A percentile compares a stretch with the other conserved stretches of the same genome.
These are phyloP conservation scores for Blastocystis sp. DNA, from an alignment of 352 stramenopile genomes.

Conservation along the genomic window DNA sequence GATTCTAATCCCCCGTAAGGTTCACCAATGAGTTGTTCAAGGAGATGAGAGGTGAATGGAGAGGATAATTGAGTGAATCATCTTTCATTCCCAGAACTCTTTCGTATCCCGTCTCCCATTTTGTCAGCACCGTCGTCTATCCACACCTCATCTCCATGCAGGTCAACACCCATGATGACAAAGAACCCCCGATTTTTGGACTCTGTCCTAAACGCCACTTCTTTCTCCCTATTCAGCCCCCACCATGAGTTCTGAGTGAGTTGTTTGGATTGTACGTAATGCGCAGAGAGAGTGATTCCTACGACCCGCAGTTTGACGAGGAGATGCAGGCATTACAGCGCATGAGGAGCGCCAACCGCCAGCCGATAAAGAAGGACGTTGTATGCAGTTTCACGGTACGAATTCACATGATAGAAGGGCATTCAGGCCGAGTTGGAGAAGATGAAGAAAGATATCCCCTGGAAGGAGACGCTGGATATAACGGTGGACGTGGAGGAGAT, in stretches of 20 bases:
- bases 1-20: too few species aligned
- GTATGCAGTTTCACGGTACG: background rate
- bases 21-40: too few species aligned
- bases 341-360: background rate
- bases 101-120: too few species aligned
- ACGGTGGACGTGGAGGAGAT: slow-evolving; percentile 50
- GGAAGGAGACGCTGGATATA: slow-evolving; percentile 66
- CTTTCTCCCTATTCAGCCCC: slow-evolving; percentile 2
- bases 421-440: background rate
- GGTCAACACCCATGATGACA: too few species aligned
- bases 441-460: slow-evolving; percentile 30
- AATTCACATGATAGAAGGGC: slow-evolving; percentile 30
- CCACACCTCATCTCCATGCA: too few species aligned
- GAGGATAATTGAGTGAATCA: too few species aligned
- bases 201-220: background rate
- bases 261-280: background rate
- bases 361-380: slow-evolving; percentile 42
- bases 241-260: slow-evolving; percentile 55
- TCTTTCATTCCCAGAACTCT: too few species aligned
- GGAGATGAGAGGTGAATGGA: too few species aligned
- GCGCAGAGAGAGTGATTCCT: slow-evolving; percentile 19
- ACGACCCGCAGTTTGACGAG: slow-evolving; percentile 52
- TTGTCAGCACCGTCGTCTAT: too few species aligned
- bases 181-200: too few species aligned
- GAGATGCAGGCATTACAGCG: slow-evolving; percentile 28